Evolutionary conservation across 2,329 filamentous ascomycete species (phyloP).

Genomic region (Curvularia sp.): DNA sequence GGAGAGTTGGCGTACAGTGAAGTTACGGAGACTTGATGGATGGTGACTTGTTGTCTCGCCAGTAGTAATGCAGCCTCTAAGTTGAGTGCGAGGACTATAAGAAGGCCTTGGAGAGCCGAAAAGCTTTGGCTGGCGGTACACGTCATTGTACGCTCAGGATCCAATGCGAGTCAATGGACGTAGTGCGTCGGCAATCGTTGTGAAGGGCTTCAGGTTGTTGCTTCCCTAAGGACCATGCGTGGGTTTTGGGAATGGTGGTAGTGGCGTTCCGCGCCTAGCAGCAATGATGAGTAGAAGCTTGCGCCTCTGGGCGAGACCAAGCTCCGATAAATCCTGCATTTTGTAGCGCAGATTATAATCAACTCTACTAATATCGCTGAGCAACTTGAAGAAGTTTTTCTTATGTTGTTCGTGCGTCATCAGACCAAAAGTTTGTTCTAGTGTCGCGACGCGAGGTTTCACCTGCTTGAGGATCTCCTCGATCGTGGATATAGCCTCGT

Average conservation of each 20-base stretch:
- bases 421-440: conserved; percentile 30
- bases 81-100: not conserved
- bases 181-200: conserved; percentile 33
- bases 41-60: conserved; percentile 26
- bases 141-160: conserved; percentile 7
- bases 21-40: conserved; percentile 21
- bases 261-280: conserved; percentile 32
- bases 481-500: conserved; percentile 28
- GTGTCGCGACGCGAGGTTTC: conserved; percentile 26
- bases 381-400: conserved; percentile 14
- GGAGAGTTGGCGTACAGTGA: conserved; percentile 28
- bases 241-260: conserved; percentile 41
- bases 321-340: conserved; percentile 25
- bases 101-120: not conserved
- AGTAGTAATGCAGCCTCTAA: conserved; percentile 25
- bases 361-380: conserved; percentile 24
- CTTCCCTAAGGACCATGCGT: conserved; percentile 30
- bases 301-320: conserved; percentile 35
- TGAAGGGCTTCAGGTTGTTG: conserved; percentile 31
- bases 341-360: conserved; percentile 39
- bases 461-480: conserved; percentile 18
- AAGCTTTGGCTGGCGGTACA: conserved; percentile 27
- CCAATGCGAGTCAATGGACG: conserved; percentile 13
- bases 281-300: conserved; percentile 39
- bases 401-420: conserved; percentile 15